Base-by-base conservation (phyloP, 2,329 filamentous ascomycete genomes). In the Fusarium sp. region DNA sequence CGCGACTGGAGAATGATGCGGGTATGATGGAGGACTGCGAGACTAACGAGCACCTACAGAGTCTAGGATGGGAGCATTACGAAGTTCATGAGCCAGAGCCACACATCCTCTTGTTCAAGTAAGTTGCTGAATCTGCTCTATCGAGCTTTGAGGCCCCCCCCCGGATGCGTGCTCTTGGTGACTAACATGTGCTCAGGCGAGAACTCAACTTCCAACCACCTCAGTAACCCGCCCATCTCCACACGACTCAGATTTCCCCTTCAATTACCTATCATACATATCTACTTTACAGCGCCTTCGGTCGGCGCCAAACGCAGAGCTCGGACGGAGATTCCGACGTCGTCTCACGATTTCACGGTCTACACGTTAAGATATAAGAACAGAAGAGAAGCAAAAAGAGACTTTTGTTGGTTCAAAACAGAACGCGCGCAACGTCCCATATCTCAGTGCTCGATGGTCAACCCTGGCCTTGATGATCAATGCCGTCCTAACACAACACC, bases 41-140 rank as follows among this genome's bases (percentile, higher is more conserved):
- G 61, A 67, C 79, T 81, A 61, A 76, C 72, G 59, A 29, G 22
- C 16, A 10, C 31, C 35, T 20, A 59, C 82, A 98, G 95, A 98
- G 96, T 87, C 88, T 99, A 80, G 97, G 97, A 67, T 99, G 97
- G 97, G 96, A 98, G 83, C 97, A 99, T 84, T 99, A 99, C 83
- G 97, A 99, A 84, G 97, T 99, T 64, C 97, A 99, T 84, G 97
- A 98, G 84, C 97, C 97, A 50, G 97, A 99, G 86, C 97, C 97
- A 75, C 97, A 99, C 84, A 99, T 99, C 80, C 90, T 99, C 65
- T 90, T 99, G 35, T 99, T 99, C 90, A 99, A 99, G 96, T 98
- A 86, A 84, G 94, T 88, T 43, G 11, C 13, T 20, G 60, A 27
- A n/a, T 10, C n/a, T 14, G 22, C 13, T 35, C 20, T 6, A n/a